Base-by-base conservation (phyloP, 257 asterid genomes). In the Mentha longifolia region DNA sequence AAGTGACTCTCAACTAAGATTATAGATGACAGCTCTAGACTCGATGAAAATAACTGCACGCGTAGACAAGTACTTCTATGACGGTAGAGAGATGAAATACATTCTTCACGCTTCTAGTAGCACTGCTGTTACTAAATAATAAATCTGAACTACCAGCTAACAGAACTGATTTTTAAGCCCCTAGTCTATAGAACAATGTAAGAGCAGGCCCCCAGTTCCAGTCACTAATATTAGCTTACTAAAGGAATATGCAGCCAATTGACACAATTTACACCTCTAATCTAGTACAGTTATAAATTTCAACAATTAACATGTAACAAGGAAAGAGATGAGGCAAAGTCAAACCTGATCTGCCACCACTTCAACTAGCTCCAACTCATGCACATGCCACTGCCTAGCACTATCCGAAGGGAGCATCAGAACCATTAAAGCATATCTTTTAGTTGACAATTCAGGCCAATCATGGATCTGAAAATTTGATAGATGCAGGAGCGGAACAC, bases 341-440 rank as follows among this genome's bases (percentile, higher is more conserved):
- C 83, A 17, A 76, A 91, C 99, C 99, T 94, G 99, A 69, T 95
- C 99, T 0, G 99, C 99, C 67, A 95, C 99, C 41, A 92, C 99
- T 84, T 95, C 95, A 45, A 95, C 99, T 78, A 95, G 99, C 85
- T 95, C 99, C 85, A 95, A 54, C 81, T 95, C 98, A 61, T 95
- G 98, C 63, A 79, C 85, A 68, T 90, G 99, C 99, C 99, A 95
- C 72, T 92, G 93, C 80, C 99, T 85, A 45, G 97, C 99, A 81
- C 98, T 92, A 65, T 88, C 92, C 0, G 96, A 89, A 62, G 99
- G 99, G 54, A 95, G 96, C 93, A 92, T 89, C 84, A 95, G 75
- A 73, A 95, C 99, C 99, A 95, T 89, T 82, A 95, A 85, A 47
- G 99, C 99, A 68, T 89, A 95, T 43, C 95, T 82, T 77, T 87